phyloP scores from a whole-genome alignment of 2,329 filamentous ascomycete species.

The Fusarium scirpi region DNA sequence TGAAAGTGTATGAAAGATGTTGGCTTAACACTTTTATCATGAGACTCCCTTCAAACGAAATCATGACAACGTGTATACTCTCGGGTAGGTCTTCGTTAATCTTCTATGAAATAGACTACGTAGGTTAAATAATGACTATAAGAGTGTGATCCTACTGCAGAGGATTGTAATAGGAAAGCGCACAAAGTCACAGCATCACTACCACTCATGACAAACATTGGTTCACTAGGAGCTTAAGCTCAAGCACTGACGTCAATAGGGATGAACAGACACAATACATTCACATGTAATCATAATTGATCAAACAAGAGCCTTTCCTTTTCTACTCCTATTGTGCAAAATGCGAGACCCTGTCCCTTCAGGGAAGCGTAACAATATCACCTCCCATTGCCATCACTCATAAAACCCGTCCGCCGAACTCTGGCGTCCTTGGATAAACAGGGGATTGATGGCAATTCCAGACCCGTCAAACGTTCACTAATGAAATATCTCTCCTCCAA shows the following conservation, averaged over 20 bases:
- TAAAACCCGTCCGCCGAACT: conserved; percentile 40
- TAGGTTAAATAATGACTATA: background rate
- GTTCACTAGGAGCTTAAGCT: background rate
- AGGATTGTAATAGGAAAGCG: background rate
- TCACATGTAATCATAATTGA: conserved; percentile 33
- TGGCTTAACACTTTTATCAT: background rate
- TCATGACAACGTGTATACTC: background rate
- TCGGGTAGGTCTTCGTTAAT: background rate
- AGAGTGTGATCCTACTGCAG: background rate
- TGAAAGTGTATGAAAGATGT: background rate
- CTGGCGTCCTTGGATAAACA: conserved; percentile 46
- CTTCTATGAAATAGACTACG: background rate
- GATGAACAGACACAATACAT: background rate
- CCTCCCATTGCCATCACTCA: conserved; percentile 46
- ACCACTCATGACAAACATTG: background rate
- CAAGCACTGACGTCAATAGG: background rate
- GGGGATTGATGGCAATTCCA: conserved; percentile 14
- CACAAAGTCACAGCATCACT: background rate
- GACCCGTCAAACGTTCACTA: conserved; percentile 15
- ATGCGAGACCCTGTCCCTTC: conserved; percentile 51
- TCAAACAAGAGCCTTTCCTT: conserved; percentile 53
- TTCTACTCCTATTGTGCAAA: conserved; percentile 54
- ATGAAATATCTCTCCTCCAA: conserved; percentile 16
- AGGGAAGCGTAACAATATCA: conserved; percentile 49
- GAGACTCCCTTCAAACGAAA: background rate